Conservation (phyloP, 2,329 filamentous ascomycete species). For the Juglanconis sp. region DNA sequence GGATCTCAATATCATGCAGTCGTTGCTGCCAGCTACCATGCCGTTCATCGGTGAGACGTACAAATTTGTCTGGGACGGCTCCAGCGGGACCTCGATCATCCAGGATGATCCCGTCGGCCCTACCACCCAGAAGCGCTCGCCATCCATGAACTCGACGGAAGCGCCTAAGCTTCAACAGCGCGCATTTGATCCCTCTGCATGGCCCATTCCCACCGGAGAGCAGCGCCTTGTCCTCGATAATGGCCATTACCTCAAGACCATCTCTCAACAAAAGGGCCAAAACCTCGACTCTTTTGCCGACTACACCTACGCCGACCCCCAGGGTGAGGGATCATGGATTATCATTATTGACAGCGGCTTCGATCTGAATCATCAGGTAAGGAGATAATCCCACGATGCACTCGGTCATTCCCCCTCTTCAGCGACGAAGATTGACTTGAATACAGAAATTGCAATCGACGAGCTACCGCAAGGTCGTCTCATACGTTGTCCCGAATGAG, state of each 20-base stretch:
- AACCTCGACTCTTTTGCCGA: neutral
- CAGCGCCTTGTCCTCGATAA: neutral
- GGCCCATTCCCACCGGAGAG: neutral
- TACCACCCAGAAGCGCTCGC: neutral
- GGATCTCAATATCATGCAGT: conserved; percentile 12
- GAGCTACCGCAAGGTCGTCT: neutral
- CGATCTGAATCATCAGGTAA: neutral
- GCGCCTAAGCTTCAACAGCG: neutral
- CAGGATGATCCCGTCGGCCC: neutral
- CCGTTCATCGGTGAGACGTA: neutral
- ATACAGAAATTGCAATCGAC: neutral
- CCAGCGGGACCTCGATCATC: neutral
- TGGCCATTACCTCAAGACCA: neutral
- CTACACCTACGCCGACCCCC: conserved; percentile 7
- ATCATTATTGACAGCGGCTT: conserved; percentile 8
- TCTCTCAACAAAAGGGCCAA: conserved; percentile 14
- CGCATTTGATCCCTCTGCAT: neutral
- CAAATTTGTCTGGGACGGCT: conserved; percentile 4
- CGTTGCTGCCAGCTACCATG: conserved; percentile 3
- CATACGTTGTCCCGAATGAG: neutral
- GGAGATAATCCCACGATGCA: neutral
- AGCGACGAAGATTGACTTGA: too few relatives aligned
- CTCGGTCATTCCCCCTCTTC: too few relatives aligned
- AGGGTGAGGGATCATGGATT: conserved; percentile 4
- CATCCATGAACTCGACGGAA: neutral